These are phyloP conservation scores for Pezicula radicicola DNA, from an alignment of 2,329 filamentous ascomycete genomes.

Conservation along the genomic window DNA sequence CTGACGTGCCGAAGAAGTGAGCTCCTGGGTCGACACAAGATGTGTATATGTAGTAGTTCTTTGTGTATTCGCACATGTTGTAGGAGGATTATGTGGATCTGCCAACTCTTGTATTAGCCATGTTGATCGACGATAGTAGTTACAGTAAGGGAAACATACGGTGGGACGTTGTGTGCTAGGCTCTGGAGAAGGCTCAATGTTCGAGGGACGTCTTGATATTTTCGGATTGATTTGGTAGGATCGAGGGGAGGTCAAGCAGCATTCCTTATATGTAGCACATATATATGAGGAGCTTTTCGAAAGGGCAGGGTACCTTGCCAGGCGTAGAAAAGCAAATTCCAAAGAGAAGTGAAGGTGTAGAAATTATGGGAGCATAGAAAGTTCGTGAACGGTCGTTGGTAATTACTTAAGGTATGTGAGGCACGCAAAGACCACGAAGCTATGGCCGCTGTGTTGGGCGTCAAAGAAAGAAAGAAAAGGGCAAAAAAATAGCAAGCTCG, in stretches of 20 bases:
- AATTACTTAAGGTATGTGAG: too few relatives aligned
- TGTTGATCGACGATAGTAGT: too few relatives aligned
- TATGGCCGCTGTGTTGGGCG: too few relatives aligned
- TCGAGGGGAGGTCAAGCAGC: too few relatives aligned
- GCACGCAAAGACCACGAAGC: too few relatives aligned
- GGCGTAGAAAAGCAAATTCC: too few relatives aligned
- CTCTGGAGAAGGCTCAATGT: not conserved
- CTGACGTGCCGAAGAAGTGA: constrained; percentile 68
- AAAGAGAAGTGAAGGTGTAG: too few relatives aligned
- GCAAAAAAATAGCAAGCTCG: not conserved
- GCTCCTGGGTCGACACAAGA: constrained; percentile 64
- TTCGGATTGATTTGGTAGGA: too few relatives aligned
- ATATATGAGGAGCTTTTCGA: not conserved
- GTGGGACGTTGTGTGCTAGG: not conserved
- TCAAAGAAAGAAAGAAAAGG: constrained; percentile 5
- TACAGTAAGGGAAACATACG: not conserved
- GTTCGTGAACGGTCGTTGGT: too few relatives aligned
- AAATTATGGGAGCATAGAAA: too few relatives aligned
- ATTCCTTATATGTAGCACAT: too few relatives aligned
- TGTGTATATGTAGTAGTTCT: constrained; percentile 76
- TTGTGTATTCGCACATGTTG: constrained; percentile 60
- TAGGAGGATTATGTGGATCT: not conserved
- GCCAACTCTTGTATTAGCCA: not conserved
- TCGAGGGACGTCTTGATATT: too few relatives aligned
- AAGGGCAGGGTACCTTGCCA: constrained; percentile 1